These are phyloP conservation scores for Vinca major DNA, from an alignment of 305 asterid species.

Conservation along the genomic window DNA sequence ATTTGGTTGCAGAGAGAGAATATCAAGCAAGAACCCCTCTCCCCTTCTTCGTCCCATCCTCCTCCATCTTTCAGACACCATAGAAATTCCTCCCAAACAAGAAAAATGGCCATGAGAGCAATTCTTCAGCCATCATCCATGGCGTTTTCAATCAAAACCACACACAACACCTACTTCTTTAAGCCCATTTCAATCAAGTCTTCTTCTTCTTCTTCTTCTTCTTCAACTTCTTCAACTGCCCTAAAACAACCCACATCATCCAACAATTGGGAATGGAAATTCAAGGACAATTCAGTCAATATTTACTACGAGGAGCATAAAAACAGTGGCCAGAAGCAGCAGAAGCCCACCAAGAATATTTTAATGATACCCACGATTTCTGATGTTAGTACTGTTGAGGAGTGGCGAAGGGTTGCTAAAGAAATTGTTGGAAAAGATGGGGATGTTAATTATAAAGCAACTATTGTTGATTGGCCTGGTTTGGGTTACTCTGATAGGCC, in stretches of 20 bases:
- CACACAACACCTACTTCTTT: neutral
- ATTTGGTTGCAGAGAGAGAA: neutral
- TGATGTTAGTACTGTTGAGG: conserved; percentile 89
- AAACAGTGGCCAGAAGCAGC: conserved; percentile 16
- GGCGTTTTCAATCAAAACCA: neutral
- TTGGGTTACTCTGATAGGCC: conserved; percentile 82
- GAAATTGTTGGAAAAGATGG: conserved; percentile 47
- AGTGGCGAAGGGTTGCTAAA: conserved; percentile 82
- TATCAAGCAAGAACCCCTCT: neutral
- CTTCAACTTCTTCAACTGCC: conserved; percentile 27
- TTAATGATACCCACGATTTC: conserved; percentile 77
- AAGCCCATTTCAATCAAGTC: conserved; percentile 21
- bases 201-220: conserved; percentile 20
- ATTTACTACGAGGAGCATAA: conserved; percentile 58
- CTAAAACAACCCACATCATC: conserved; percentile 28
- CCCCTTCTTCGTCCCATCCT: neutral
- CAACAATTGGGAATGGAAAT: conserved; percentile 64
- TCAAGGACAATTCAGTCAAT: conserved; percentile 49
- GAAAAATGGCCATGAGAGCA: conserved; percentile 10
- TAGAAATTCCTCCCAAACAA: neutral
- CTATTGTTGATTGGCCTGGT: conserved; percentile 95
- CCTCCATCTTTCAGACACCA: neutral
- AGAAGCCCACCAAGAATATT: conserved; percentile 42
- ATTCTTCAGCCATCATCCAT: conserved; percentile 12
- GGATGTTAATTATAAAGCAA: conserved; percentile 45